Evolutionary conservation across 2,329 filamentous ascomycete genomes (phyloP), one percentile per base, ranked within the genome.

Genomic region (Hymenoscyphus linearis): DNA sequence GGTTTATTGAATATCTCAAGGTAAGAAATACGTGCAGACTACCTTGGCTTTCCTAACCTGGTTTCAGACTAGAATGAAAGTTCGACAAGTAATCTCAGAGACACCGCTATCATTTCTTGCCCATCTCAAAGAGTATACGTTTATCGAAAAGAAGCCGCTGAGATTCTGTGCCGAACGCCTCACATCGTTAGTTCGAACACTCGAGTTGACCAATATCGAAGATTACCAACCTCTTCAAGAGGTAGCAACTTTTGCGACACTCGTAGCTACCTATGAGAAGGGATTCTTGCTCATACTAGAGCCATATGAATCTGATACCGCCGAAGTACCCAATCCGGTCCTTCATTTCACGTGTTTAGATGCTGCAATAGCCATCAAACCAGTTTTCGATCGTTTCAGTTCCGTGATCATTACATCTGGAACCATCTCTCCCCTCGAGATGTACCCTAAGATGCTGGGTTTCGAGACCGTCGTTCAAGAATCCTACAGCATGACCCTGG

Each of bases 401-500:
- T 98, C 95, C 1, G 95, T 99, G 66, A 96, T 99, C 72, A 98
- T 99, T 73, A 99, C 95, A 0, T 98, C 95, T 0, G 95, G 95
- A 65, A 99, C 95, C 1, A 91, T 99, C 64, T 98, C 95, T 1
- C 95, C 95, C 0, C 78, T 99, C 3, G 96, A 99, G 73, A 99
- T 99, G 89, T 99, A 99, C 71, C 96, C 95, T 0, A 97, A 96
- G 72, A 99, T 99, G 93, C 86, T 99, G 27, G 89, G 91, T 58
- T 99, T 99, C 76, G 82, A 83, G 10, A 91, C 93, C 1, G 92
- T 98, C 0, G 89, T 98, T 2, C 93, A 98, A 73, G 93, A 99
- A 74, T 99, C 96, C 0, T 99, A 99, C 77, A 87, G 86, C 65
- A 99, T 99, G 92, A 98, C 95, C 0, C 83, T 99, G 5, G 93